These are phyloP conservation scores for Kurtzmaniella quercitrusa DNA, from an alignment of 1,139 yeast genomes.

Conservation along the genomic window DNA sequence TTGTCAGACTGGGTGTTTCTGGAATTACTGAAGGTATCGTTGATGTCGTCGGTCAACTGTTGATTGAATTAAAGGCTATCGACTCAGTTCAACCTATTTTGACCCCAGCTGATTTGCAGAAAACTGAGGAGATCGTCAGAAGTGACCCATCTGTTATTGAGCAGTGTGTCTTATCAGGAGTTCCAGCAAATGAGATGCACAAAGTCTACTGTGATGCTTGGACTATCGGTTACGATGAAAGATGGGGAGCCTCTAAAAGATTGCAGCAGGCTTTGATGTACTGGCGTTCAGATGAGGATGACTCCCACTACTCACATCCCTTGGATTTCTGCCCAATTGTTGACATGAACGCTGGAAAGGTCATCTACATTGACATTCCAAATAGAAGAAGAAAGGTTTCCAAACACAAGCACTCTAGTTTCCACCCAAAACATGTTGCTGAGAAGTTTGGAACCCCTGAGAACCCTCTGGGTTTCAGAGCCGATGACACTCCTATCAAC, in stretches of 20 bases:
- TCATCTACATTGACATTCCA: slow-evolving; percentile 71
- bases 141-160: slow-evolving; percentile 64
- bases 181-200: slow-evolving; percentile 62
- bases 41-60: slow-evolving; percentile 45
- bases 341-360: slow-evolving; percentile 66
- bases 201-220: slow-evolving; percentile 78
- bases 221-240: slow-evolving; percentile 83
- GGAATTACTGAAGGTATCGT: slow-evolving; percentile 72
- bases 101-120: slow-evolving; percentile 62
- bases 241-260: slow-evolving; percentile 75
- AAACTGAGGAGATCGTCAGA: slow-evolving; percentile 63
- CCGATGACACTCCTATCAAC: slow-evolving; percentile 57
- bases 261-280: slow-evolving; percentile 79
- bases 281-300: slow-evolving; percentile 74
- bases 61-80: slow-evolving; percentile 44
- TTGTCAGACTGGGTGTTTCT: slow-evolving; percentile 53
- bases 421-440: slow-evolving; percentile 60
- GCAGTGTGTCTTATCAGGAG: slow-evolving; percentile 68
- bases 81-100: slow-evolving; percentile 71
- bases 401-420: slow-evolving; percentile 62
- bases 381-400: slow-evolving; percentile 69
- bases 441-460: slow-evolving; percentile 53
- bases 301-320: slow-evolving; percentile 80
- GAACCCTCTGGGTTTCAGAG: slow-evolving; percentile 53
- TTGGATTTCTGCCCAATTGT: slow-evolving; percentile 80